Conservation (phyloP, 306 rosid genomes). For the Cicer chorassanicum region DNA sequence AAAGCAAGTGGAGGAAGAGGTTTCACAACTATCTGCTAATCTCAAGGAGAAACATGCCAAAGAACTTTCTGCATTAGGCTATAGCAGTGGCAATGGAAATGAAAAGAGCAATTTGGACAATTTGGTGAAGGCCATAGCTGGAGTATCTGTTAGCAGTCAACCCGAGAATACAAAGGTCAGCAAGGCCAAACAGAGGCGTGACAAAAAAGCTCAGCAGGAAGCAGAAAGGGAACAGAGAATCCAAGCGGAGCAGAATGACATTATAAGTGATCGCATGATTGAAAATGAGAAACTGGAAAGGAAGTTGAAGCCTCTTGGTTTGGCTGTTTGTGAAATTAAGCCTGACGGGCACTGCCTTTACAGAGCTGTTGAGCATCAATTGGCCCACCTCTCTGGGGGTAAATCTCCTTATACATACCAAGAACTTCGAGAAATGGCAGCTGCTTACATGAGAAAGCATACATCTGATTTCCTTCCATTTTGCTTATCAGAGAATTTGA, state of each 20-base stretch:
- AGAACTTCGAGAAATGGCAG: constrained; percentile 81
- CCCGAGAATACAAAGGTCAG: constrained; percentile 67
- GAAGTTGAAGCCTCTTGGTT: constrained; percentile 84
- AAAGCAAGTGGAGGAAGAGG: constrained; percentile 93
- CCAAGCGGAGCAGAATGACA: constrained; percentile 78
- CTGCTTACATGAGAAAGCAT: constrained; percentile 78
- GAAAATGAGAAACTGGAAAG: constrained; percentile 77
- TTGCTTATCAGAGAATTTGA: constrained; percentile 68
- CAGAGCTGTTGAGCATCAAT: constrained; percentile 87
- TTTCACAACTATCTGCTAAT: constrained; percentile 71
- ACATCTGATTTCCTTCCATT: constrained; percentile 76
- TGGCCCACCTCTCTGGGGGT: constrained; percentile 60
- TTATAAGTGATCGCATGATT: constrained; percentile 69
- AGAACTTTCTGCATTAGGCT: constrained; percentile 80
- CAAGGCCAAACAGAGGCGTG: constrained; percentile 76
- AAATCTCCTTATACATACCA: constrained; percentile 70
- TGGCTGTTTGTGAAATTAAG: constrained; percentile 75
- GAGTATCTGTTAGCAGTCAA: constrained; percentile 69
- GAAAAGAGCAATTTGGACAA: constrained; percentile 69
- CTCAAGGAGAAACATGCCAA: constrained; percentile 73
- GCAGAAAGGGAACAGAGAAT: constrained; percentile 90
- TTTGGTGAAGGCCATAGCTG: constrained; percentile 89
- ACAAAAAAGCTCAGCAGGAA: constrained; percentile 79
- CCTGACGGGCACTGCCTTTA: constrained; percentile 97
- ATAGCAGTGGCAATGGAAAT: constrained; percentile 53